Base-by-base conservation (phyloP, 192 early-diverging fungal species). In the Podila epigama region DNA sequence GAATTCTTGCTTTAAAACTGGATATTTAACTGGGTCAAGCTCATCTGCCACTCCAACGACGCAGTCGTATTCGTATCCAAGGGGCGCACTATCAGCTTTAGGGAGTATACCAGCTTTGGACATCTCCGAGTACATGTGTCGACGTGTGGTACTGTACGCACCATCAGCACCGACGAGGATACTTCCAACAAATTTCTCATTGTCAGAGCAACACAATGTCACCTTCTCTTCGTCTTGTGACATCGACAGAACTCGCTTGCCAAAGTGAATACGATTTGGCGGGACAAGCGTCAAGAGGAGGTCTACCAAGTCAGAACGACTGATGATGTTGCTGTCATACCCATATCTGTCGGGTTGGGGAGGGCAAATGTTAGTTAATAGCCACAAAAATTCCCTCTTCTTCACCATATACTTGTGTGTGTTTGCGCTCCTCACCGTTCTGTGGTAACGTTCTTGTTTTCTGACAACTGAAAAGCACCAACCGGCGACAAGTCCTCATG, bases 141-240 rank as follows among this genome's bases (percentile, higher is more conserved):
- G 69, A 4, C 69, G 69, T 25, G 63, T 35, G 11, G 53, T 63
- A 54, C 69, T 70, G 37, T 63, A 63, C 6, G 69, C 60, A 7
- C 60, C 69, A 33, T 70, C 69, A n/a, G 69, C 60, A 33, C 69
- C 69, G 27, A 70, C 54, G 16, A 70, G 25, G 6, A 70, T 70
- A 31, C 25, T 63, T 11, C 69, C 69, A 18, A 31, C 13, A 29
- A 63, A 63, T 5, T 28, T 50, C 4, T 33, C 61, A 42, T 58
- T 63, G 28, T 70, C 54, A 20, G 52, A 57, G 28, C 69, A 70
- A 11, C 51, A 33, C 7, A 70, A 16, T 4, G 22, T 36, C 32
- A 70, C 69, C 13, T 63, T 41, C 22, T 63, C 32, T 2, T 70
- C 54, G 12, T 70, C 69, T 8, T 70, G 69, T 35, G 44, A 57